Percentiles rank a stretch among this genome's conserved stretches.
Evolutionary conservation across 139 green algal genomes (phyloP).

Genomic region (Yamagishiella unicocca): DNA sequence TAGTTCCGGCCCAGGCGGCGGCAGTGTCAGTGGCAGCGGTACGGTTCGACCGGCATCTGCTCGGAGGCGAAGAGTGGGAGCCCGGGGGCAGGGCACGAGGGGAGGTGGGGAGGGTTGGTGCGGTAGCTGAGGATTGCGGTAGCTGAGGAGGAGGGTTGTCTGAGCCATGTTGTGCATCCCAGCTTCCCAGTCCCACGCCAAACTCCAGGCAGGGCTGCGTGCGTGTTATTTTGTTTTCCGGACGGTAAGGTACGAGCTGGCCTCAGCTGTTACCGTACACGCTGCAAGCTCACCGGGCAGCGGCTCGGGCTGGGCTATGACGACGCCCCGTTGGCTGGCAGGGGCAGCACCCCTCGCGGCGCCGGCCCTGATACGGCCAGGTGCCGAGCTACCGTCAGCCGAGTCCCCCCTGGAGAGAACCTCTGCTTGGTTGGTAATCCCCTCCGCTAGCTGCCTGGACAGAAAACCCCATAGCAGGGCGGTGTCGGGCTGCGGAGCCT

Average conservation of each 20-base stretch:
- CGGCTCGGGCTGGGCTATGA: not conserved
- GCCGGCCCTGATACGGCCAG: not conserved
- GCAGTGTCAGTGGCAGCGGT: not conserved
- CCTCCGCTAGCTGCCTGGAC: not conserved
- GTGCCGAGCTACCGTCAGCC: not conserved
- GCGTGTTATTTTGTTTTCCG: too few species aligned
- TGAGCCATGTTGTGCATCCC: too few species aligned
- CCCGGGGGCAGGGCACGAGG: not conserved
- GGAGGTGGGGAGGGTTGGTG: too few species aligned
- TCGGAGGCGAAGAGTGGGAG: not conserved
- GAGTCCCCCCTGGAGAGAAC: not conserved
- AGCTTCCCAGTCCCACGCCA: too few species aligned
- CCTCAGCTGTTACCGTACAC: too few species aligned
- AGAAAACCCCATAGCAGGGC: constrained; percentile 23
- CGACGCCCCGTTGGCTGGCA: not conserved
- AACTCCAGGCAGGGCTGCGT: too few species aligned
- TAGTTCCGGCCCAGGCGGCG: not conserved
- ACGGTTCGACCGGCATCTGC: not conserved
- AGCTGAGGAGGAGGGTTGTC: too few species aligned
- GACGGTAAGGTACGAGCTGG: too few species aligned
- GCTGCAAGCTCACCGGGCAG: not conserved
- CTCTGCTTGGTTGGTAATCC: constrained; percentile 19
- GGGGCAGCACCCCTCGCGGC: not conserved
- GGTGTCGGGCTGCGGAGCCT: not conserved
- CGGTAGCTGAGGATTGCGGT: too few species aligned